A percentile compares a stretch with the other conserved stretches of the same genome.
phyloP scores from a whole-genome alignment of 2,329 filamentous ascomycete species.

The Epichloe uncinata region DNA sequence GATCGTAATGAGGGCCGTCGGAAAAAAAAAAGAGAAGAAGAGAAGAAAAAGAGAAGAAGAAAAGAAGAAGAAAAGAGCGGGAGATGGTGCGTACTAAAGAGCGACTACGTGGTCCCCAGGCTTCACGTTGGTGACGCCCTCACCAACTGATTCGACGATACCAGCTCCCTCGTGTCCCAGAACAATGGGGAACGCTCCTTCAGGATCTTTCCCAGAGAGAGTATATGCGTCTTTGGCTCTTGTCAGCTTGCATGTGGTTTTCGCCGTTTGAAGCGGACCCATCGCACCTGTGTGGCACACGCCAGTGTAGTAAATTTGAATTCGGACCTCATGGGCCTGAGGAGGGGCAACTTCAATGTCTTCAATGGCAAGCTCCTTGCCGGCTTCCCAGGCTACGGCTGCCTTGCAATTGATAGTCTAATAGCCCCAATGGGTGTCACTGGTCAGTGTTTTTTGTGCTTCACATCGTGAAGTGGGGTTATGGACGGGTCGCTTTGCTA shows the following conservation, averaged over 20 bases:
- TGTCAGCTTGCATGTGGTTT: constrained; percentile 4
- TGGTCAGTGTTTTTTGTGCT: constrained; percentile 3
- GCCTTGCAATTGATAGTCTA: constrained; percentile 96
- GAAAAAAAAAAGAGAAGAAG: too few relatives aligned
- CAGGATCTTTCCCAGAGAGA: constrained; percentile 89
- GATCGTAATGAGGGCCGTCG: too few relatives aligned
- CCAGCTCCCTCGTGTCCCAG: constrained; percentile 86
- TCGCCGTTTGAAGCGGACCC: neutral
- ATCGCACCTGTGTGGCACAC: constrained; percentile 86
- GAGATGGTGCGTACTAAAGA: constrained; percentile 52
- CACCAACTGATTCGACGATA: constrained; percentile 84
- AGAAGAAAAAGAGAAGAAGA: too few relatives aligned
- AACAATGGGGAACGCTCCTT: constrained; percentile 83
- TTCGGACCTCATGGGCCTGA: constrained; percentile 86
- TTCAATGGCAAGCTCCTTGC: constrained; percentile 78
- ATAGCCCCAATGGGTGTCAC: neutral
- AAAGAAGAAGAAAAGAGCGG: neutral
- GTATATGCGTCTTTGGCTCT: constrained; percentile 66
- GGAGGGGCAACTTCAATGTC: constrained; percentile 82
- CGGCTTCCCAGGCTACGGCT: constrained; percentile 93
- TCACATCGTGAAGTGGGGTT: constrained; percentile 1
- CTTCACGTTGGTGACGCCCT: constrained; percentile 91
- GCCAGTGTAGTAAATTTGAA: constrained; percentile 94
- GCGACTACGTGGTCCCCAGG: constrained; percentile 82
- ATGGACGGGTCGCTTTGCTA: constrained; percentile 2